Conservation (phyloP, 805 yeast genomes). For the Metschnikowia lachancei region DNA sequence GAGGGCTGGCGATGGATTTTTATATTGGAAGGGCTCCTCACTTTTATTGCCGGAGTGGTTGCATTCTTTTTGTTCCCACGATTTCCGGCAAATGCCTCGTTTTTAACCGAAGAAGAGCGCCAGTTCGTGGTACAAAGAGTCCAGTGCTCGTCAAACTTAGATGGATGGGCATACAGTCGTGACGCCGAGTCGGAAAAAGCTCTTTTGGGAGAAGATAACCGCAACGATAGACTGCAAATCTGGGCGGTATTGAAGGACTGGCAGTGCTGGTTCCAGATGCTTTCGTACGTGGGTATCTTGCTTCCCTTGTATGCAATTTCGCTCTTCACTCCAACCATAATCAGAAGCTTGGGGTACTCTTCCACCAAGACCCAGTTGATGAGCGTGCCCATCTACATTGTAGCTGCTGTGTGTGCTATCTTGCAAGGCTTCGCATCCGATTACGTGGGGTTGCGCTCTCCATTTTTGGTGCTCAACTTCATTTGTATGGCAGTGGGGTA, state of each 20-base stretch:
- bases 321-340: constrained; percentile 45
- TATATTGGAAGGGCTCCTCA: constrained; percentile 18
- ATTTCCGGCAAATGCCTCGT: constrained; percentile 12
- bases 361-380: constrained; percentile 41
- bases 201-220: constrained; percentile 14
- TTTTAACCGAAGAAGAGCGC: constrained; percentile 16
- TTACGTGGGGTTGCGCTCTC: constrained; percentile 27
- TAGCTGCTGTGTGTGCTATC: constrained; percentile 32
- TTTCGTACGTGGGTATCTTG: constrained; percentile 28
- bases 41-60: constrained; percentile 8
- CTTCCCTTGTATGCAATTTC: constrained; percentile 39
- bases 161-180: background rate
- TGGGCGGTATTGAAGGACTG: constrained; percentile 26
- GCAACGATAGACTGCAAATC: constrained; percentile 14
- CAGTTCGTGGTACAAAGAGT: constrained; percentile 15
- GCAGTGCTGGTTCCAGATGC: constrained; percentile 29
- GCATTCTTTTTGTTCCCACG: constrained; percentile 13
- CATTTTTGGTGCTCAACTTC: constrained; percentile 26
- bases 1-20: constrained; percentile 22
- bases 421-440: constrained; percentile 27
- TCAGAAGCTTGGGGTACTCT: constrained; percentile 43
- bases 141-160: constrained; percentile 8
- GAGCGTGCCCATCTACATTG: constrained; percentile 44
- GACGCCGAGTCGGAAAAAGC: constrained; percentile 1
- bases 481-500: constrained; percentile 33